Conservation (phyloP, 441 rosid species). For the Euphorbia schlechtendalii region DNA sequence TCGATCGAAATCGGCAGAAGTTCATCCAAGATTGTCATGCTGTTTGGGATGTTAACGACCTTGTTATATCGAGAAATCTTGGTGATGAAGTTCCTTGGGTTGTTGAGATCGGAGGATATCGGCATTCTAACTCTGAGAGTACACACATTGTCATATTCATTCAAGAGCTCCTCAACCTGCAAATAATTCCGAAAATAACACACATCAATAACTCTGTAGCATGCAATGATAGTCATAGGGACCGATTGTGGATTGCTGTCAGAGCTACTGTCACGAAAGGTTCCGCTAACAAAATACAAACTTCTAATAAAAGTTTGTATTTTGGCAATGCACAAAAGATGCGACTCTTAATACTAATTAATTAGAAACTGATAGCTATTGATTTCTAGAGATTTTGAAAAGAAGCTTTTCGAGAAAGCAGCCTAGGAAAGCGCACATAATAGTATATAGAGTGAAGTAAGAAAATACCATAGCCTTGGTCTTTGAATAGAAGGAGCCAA, state of each 20-base stretch:
- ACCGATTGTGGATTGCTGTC: too few relatives aligned
- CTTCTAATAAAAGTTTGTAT: too few relatives aligned
- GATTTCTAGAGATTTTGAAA: too few relatives aligned
- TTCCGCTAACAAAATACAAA: too few relatives aligned
- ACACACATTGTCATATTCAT: constrained; percentile 78
- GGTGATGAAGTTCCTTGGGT: constrained; percentile 80
- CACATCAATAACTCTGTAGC: not conserved
- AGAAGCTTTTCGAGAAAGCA: too few relatives aligned
- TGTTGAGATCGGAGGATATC: constrained; percentile 72
- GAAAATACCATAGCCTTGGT: constrained; percentile 71
- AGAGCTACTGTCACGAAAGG: too few relatives aligned
- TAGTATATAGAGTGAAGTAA: not conserved
- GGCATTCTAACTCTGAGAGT: constrained; percentile 85
- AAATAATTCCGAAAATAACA: not conserved
- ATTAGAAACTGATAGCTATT: too few relatives aligned
- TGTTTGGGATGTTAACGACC: constrained; percentile 82
- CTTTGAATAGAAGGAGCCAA: constrained; percentile 75
- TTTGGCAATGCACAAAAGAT: too few relatives aligned
- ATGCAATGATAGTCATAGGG: not conserved
- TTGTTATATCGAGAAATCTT: constrained; percentile 76
- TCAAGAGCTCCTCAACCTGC: constrained; percentile 79
- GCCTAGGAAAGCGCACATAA: too few relatives aligned
- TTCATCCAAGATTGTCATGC: constrained; percentile 81
- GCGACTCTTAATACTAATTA: too few relatives aligned
- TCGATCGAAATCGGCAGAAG: constrained; percentile 69